These are phyloP conservation scores for Cutaneotrichosporon sp. DNA, from an alignment of 1,284 basidiomycete species.

Conservation along the genomic window DNA sequence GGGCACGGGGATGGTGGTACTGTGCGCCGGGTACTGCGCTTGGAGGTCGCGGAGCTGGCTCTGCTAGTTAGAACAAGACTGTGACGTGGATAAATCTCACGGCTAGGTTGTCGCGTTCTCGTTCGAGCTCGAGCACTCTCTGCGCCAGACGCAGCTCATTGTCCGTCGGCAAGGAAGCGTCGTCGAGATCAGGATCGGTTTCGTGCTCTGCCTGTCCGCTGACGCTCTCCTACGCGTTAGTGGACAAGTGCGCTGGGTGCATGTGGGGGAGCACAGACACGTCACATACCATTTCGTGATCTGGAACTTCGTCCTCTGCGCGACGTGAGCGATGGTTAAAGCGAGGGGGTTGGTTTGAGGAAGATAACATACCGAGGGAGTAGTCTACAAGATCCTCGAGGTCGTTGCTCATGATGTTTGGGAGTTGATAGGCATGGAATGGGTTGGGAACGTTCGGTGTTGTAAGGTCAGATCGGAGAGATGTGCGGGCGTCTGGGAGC, in stretches of 20 bases:
- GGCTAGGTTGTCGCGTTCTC: slow-evolving; percentile 28
- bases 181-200: slow-evolving; percentile 1
- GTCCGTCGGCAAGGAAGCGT: slow-evolving; percentile 18
- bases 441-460: background rate
- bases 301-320: slow-evolving; percentile 13
- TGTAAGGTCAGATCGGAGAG: too few species aligned
- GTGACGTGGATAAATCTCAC: too few species aligned
- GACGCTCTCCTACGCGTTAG: slow-evolving; percentile 9
- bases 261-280: too few species aligned
- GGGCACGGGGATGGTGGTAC: slow-evolving; percentile 16
- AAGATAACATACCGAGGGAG: slow-evolving; percentile 9
- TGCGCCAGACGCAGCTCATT: slow-evolving; percentile 32
- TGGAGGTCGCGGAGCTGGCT: slow-evolving; percentile 19
- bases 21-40: slow-evolving; percentile 14
- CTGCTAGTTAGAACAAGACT: background rate
- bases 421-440: background rate
- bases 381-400: slow-evolving; percentile 16
- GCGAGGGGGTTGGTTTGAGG: background rate
- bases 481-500: background rate
- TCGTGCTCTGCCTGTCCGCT: slow-evolving; percentile 8
- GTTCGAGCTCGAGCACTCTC: slow-evolving; percentile 31
- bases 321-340: too few species aligned
- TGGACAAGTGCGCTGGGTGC: too few species aligned
- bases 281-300: slow-evolving; percentile 20
- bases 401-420: slow-evolving; percentile 6